Conservation (phyloP, 192 early-diverging fungal genomes). For the Mortierella hygrophila region DNA sequence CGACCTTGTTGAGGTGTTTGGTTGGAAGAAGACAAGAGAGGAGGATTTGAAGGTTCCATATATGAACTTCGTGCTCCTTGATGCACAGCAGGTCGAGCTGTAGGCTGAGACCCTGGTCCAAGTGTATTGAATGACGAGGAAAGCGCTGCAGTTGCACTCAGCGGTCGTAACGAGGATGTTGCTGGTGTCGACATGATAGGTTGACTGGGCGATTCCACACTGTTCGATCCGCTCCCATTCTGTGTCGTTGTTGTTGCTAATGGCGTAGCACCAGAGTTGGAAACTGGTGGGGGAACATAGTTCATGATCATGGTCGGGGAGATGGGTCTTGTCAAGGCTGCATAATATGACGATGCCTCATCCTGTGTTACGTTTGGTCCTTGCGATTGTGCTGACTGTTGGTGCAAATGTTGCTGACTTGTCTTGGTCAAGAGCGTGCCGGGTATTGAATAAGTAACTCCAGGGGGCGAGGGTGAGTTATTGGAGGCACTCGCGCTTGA, state of each 20-base stretch:
- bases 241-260: not conserved
- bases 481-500: not conserved
- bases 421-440: conserved; percentile 3
- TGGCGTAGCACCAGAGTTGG: not conserved
- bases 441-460: not conserved
- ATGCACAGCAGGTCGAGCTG: not conserved
- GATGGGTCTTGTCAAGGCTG: conserved; percentile 49
- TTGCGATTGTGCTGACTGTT: not conserved
- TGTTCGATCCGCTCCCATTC: not conserved
- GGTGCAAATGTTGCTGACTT: conserved; percentile 12
- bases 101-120: conserved; percentile 16
- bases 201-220: not conserved
- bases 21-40: not conserved
- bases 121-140: conserved; percentile 40
- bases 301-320: conserved; percentile 46
- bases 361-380: conserved; percentile 5
- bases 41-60: not conserved
- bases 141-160: conserved; percentile 34
- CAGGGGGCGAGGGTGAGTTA: not conserved
- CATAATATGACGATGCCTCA: conserved; percentile 30
- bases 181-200: not conserved
- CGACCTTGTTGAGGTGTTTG: not conserved
- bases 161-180: conserved; percentile 18
- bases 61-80: conserved; percentile 24
- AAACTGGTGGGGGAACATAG: conserved; percentile 35